phyloP scores from a whole-genome alignment of 345 rosid genomes.

The Pistacia vera region DNA sequence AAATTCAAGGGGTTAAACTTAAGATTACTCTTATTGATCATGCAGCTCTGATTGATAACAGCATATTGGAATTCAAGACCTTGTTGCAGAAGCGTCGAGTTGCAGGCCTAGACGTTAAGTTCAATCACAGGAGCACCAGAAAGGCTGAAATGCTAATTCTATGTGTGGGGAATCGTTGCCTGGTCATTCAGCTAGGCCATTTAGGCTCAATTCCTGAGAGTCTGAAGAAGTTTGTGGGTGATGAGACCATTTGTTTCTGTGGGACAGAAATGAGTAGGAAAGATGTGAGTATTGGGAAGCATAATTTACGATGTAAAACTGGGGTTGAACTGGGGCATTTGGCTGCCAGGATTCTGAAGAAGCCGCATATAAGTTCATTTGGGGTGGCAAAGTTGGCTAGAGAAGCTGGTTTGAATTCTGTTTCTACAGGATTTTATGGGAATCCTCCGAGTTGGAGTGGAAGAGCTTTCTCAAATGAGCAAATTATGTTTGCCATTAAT shows the following conservation, averaged over 20 bases:
- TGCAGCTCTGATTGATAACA: background rate
- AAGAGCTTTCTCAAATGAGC: too few relatives aligned
- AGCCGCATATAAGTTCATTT: too few relatives aligned
- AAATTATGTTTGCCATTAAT: too few relatives aligned
- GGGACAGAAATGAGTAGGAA: background rate
- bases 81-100: background rate
- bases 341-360: background rate
- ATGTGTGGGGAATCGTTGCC: background rate
- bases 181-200: background rate
- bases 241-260: background rate
- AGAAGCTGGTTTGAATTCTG: too few relatives aligned
- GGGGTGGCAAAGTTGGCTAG: too few relatives aligned
- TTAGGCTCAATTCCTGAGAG: background rate
- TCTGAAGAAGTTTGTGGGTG: background rate
- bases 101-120: background rate
- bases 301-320: background rate
- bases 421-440: too few relatives aligned
- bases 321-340: background rate
- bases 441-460: too few relatives aligned
- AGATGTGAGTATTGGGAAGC: background rate
- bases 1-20: background rate
- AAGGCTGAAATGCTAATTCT: conserved; percentile 4
- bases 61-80: background rate
- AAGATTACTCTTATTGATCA: background rate
- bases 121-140: background rate